A percentile compares a stretch with the other conserved stretches of the same genome.
phyloP scores from a whole-genome alignment of 1,139 yeast genomes.

The Suhomyces terraborum region DNA sequence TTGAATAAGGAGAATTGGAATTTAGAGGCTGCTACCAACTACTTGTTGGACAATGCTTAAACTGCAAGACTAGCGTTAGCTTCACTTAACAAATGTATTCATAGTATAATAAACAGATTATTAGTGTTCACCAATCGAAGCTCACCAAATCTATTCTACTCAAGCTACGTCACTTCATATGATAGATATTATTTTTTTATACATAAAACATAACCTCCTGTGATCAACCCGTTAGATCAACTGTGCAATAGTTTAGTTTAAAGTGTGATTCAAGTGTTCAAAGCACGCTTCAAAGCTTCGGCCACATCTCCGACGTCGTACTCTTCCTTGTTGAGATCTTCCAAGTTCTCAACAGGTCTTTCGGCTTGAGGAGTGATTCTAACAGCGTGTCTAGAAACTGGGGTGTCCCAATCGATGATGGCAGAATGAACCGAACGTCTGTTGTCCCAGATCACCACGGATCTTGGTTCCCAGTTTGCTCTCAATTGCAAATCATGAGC shows the following conservation, averaged over 20 bases:
- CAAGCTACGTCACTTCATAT: too few relatives aligned
- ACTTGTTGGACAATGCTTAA: conserved; percentile 67
- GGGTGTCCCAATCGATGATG: conserved; percentile 44
- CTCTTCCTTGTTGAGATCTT: conserved; percentile 37
- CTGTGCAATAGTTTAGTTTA: too few relatives aligned
- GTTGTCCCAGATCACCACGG: conserved; percentile 57
- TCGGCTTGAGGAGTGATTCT: conserved; percentile 53
- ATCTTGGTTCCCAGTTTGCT: conserved; percentile 58
- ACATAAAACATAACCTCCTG: background rate
- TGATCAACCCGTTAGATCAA: too few relatives aligned
- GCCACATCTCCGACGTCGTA: conserved; percentile 42
- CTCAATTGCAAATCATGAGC: conserved; percentile 58
- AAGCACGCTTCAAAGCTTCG: conserved; percentile 32
- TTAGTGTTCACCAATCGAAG: background rate
- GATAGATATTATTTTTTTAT: background rate
- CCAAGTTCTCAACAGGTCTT: conserved; percentile 42
- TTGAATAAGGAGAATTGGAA: conserved; percentile 71
- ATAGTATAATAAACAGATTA: background rate
- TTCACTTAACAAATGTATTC: conserved; percentile 1
- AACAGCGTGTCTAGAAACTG: conserved; percentile 46
- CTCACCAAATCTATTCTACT: too few relatives aligned
- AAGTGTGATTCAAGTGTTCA: conserved; percentile 10
- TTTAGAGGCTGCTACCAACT: conserved; percentile 82
- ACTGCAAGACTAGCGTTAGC: too few relatives aligned
- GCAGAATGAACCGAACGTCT: conserved; percentile 48